Conservation (phyloP, 225 moss, liverwort and hornwort species). For the Polytrichum commune region DNA sequence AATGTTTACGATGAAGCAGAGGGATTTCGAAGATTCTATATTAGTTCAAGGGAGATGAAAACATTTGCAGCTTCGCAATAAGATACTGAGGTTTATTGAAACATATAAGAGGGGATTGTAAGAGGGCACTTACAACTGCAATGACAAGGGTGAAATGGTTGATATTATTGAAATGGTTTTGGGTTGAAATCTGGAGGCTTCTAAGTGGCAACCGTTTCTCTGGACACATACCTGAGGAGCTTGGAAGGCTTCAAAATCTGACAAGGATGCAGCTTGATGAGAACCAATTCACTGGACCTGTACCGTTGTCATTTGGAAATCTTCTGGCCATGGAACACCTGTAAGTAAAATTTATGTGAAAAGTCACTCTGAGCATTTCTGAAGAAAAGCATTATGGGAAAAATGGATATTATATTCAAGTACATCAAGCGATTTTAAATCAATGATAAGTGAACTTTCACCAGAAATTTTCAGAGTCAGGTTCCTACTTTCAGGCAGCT, state of each 20-base stretch:
- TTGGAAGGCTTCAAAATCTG: constrained; percentile 18
- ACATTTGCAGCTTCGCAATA: too few relatives aligned
- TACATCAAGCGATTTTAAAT: background rate
- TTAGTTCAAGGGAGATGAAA: too few relatives aligned
- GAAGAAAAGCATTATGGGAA: background rate
- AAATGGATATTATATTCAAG: background rate
- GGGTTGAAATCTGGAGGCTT: background rate
- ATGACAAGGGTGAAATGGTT: background rate
- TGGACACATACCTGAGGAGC: constrained; percentile 19
- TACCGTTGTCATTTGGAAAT: constrained; percentile 14
- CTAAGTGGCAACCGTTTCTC: constrained; percentile 10
- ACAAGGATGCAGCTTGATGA: constrained; percentile 21
- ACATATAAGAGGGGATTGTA: background rate
- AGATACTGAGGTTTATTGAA: too few relatives aligned
- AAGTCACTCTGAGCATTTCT: background rate
- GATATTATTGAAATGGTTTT: background rate
- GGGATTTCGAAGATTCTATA: too few relatives aligned
- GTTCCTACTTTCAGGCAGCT: background rate
- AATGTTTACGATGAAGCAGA: too few relatives aligned
- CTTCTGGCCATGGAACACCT: constrained; percentile 11
- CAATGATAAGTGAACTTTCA: too few relatives aligned
- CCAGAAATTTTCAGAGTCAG: background rate
- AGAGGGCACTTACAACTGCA: background rate
- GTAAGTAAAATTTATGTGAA: constrained; percentile 4
- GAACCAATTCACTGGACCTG: constrained; percentile 15